These are phyloP conservation scores for Mycena vitilis DNA, from an alignment of 768 basidiomycete species.

Conservation along the genomic window DNA sequence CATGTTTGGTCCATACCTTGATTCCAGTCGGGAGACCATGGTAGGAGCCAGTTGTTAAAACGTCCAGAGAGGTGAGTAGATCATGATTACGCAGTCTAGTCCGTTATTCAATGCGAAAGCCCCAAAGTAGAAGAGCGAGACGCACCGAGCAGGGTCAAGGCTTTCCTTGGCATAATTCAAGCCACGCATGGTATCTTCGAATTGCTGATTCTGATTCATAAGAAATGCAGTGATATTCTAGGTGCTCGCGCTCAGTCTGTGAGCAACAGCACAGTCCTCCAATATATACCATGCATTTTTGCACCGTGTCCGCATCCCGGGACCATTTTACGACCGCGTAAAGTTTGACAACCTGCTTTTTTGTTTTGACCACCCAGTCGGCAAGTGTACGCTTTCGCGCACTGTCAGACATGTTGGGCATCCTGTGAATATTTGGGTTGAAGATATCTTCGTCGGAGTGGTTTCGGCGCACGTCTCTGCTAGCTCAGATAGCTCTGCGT, in stretches of 20 bases:
- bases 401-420: conserved; percentile 86
- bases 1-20: conserved; percentile 61
- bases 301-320: conserved; percentile 83
- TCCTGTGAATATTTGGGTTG: conserved; percentile 48
- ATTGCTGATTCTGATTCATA: conserved; percentile 86
- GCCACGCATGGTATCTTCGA: conserved; percentile 73
- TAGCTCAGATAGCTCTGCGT: conserved; percentile 84
- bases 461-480: conserved; percentile 80
- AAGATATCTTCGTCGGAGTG: conserved; percentile 4
- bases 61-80: conserved; percentile 89
- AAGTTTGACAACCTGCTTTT: conserved; percentile 90
- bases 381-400: conserved; percentile 85
- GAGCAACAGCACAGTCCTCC: conserved; percentile 11
- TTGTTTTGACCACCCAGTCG: conserved; percentile 91
- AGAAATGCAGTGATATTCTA: conserved; percentile 92
- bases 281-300: conserved; percentile 82
- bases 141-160: conserved; percentile 83
- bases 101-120: conserved; percentile 14
- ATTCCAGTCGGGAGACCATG: conserved; percentile 82
- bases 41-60: conserved; percentile 90
- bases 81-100: conserved; percentile 92
- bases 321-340: conserved; percentile 92
- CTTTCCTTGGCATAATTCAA: conserved; percentile 75
- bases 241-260: conserved; percentile 21
- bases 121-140: conserved; percentile 6